A percentile compares a stretch with the other conserved stretches of the same genome.
phyloP scores from a whole-genome alignment of 2,329 filamentous ascomycete genomes.

The Cryphonectria parasitica region DNA sequence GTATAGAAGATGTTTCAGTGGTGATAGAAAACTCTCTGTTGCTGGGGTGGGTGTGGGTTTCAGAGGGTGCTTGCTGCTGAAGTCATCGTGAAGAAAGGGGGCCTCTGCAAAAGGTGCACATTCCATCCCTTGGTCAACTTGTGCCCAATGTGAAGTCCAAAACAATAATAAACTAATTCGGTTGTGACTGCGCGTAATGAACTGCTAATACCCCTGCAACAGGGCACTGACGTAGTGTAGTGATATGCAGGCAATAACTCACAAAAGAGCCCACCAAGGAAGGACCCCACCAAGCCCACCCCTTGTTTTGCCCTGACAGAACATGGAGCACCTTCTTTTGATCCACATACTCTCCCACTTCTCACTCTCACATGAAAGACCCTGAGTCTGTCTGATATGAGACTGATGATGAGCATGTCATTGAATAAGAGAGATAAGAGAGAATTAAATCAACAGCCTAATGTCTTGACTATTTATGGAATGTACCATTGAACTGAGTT shows the following conservation, averaged over 20 bases:
- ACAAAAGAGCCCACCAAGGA: not conserved
- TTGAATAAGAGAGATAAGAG: not conserved
- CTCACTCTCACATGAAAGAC: not conserved
- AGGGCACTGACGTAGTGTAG: conserved; percentile 17
- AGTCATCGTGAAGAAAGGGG: not conserved
- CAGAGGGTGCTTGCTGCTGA: not conserved
- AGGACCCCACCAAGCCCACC: not conserved
- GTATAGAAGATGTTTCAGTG: not conserved
- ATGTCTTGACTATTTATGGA: not conserved
- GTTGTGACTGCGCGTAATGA: conserved; percentile 9
- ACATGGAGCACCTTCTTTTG: not conserved
- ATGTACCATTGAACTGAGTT: not conserved
- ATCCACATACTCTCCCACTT: not conserved
- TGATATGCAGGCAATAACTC: conserved; percentile 5
- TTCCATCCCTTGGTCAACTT: conserved; percentile 11
- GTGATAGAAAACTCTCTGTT: not conserved
- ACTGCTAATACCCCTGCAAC: conserved; percentile 2
- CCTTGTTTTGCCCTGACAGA: not conserved
- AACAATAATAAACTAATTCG: conserved; percentile 15
- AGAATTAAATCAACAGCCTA: not conserved
- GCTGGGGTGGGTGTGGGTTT: not conserved
- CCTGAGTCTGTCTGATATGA: not conserved
- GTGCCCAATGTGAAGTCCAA: conserved; percentile 9
- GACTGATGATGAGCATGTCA: not conserved
- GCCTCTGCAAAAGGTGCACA: conserved; percentile 7